phyloP scores from a whole-genome alignment of 805 yeast genomes.

The Myxozyma kluyveri region DNA sequence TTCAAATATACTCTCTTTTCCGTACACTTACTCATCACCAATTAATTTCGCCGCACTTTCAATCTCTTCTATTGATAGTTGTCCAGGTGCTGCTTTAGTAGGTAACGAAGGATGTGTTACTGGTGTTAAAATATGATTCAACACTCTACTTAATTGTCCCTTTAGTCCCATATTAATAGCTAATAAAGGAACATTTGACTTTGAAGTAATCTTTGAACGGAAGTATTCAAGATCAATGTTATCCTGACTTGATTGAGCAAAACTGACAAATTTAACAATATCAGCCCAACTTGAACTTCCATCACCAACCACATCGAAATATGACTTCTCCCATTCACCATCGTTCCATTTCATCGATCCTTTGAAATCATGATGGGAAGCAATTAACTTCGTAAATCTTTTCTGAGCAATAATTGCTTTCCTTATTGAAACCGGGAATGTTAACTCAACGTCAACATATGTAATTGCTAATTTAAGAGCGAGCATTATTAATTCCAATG shows the following conservation, averaged over 20 bases:
- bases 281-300: conserved; percentile 56
- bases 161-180: conserved; percentile 75
- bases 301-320: conserved; percentile 32
- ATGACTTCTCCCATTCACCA: conserved; percentile 72
- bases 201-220: conserved; percentile 51
- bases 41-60: conserved; percentile 30
- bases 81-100: conserved; percentile 76
- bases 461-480: conserved; percentile 79
- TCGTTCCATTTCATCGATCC: conserved; percentile 64
- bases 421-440: conserved; percentile 57
- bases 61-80: conserved; percentile 63
- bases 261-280: conserved; percentile 78
- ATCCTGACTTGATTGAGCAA: conserved; percentile 62
- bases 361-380: conserved; percentile 73
- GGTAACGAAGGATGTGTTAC: conserved; percentile 72
- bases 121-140: conserved; percentile 77
- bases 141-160: conserved; percentile 77
- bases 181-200: conserved; percentile 55
- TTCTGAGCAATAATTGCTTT: conserved; percentile 52
- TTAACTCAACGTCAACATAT: conserved; percentile 74
- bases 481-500: conserved; percentile 52
- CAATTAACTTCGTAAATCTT: conserved; percentile 68
- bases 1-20: background rate
- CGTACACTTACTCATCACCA: conserved; percentile 13
- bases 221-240: conserved; percentile 71